Evolutionary conservation across 1,139 yeast genomes (phyloP).

Genomic region (Pichia sp.): DNA sequence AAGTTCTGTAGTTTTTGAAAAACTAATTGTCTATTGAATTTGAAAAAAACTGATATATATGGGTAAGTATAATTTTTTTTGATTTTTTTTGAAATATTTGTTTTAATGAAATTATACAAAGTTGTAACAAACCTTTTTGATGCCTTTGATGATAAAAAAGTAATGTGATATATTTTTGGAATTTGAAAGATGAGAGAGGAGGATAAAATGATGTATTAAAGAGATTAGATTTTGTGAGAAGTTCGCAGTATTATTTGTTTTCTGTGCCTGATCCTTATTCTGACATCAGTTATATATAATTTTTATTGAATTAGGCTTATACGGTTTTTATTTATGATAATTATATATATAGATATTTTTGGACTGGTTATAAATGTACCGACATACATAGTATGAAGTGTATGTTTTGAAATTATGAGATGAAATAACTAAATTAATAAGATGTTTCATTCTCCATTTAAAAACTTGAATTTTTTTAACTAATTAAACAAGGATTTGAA

Average conservation of each 20-base stretch:
- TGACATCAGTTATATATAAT: too few species aligned
- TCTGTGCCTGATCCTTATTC: neutral
- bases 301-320: neutral
- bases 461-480: too few species aligned
- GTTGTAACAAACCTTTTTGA: neutral
- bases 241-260: neutral
- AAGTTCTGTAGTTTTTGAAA: neutral
- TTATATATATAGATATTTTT: neutral
- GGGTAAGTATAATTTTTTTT: neutral
- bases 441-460: neutral
- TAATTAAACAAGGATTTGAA: neutral
- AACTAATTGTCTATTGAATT: neutral
- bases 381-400: neutral
- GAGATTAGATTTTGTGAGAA: neutral
- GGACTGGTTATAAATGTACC: neutral
- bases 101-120: neutral
- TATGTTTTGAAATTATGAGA: neutral
- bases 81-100: neutral
- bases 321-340: neutral
- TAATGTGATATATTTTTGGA: neutral
- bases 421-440: neutral
- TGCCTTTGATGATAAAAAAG: neutral
- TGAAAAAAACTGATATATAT: neutral
- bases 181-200: neutral
- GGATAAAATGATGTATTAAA: neutral